Base-by-base conservation (phyloP, 805 yeast species). In the Candida incommunis region DNA sequence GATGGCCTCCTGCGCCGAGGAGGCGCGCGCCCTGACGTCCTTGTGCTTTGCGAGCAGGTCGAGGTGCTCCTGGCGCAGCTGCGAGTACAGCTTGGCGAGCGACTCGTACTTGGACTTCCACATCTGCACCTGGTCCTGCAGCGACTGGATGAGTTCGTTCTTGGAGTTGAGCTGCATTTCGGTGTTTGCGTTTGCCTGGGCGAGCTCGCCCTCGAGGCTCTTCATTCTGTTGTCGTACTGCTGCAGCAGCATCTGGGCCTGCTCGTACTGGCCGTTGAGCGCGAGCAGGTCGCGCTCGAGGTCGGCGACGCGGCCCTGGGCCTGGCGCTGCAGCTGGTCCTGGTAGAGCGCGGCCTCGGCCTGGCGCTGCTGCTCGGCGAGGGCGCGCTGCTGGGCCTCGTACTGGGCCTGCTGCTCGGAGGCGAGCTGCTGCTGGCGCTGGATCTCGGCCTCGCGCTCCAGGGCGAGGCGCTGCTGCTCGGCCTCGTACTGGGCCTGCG, bases 71-170 rank as follows among this genome's bases (percentile, higher is more conserved):
- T 84, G 94, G 58, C 96, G 80, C 53, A 88, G 69, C 63, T 87
- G 95, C 1, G 94, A 80, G 61, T 88, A 88, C 51, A 88, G 69
- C 56, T 85, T 85, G 3, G 96, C 96, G 50, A 88, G 70, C 0
- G 92, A 73, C 57, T 87, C 95, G 63, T 88, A 88, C 65, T 88
- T 88, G 45, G 75, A 75, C 50, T 83, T 77, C 95, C 95, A 88
- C 49, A 75, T 72, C 23, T 62, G 67, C 37, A 82, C 71, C 62
- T 87, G 95, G 45, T 83, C 88, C 55, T 81, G 86, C 41, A 85
- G 60, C 45, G 72, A 69, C 45, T 62, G 70, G 41, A 83, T 65
- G 54, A 80, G 79, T 50, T 84, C 92, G 52, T 83, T 86, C 54
- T 82, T 85, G 3, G 87, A 71, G 2, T 76, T 76, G 34, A 85